phyloP scores from a whole-genome alignment of 2,329 filamentous ascomycete species.

The Aspergillus sp. region DNA sequence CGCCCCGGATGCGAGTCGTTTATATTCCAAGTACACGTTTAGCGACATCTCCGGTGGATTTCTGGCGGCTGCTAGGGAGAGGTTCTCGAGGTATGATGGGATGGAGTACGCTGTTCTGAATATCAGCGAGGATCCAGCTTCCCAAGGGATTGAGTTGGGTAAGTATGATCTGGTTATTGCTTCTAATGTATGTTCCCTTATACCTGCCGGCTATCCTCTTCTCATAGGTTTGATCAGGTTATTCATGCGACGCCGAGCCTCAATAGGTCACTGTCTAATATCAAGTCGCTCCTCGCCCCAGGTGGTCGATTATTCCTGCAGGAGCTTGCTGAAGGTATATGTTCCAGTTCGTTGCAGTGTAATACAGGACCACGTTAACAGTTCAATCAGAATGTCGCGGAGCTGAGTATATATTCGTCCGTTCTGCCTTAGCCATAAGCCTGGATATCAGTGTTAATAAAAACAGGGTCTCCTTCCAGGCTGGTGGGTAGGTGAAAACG shows the following conservation, averaged over 20 bases:
- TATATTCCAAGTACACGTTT: slow-evolving; percentile 25
- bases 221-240: slow-evolving; percentile 12
- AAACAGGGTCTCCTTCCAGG: slow-evolving; percentile 2
- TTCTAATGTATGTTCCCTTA: neutral
- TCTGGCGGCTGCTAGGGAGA: slow-evolving; percentile 27
- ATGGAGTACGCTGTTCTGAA: slow-evolving; percentile 32
- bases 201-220: neutral
- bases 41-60: slow-evolving; percentile 35
- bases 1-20: neutral
- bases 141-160: slow-evolving; percentile 29
- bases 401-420: neutral
- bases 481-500: slow-evolving; percentile 11
- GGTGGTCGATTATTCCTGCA: slow-evolving; percentile 6
- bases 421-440: too few relatives aligned
- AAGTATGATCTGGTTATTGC: slow-evolving; percentile 36
- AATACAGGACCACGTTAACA: too few relatives aligned
- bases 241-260: slow-evolving; percentile 32
- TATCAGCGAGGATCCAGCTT: slow-evolving; percentile 25
- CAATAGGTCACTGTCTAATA: neutral
- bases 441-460: too few relatives aligned
- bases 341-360: neutral
- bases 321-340: slow-evolving; percentile 2
- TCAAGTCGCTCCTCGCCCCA: neutral
- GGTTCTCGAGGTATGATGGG: slow-evolving; percentile 23
- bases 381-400: neutral